Evolutionary conservation across 2,329 filamentous ascomycete species (phyloP), one percentile per base, ranked within the genome.

Genomic region (Diaporthe sp.): DNA sequence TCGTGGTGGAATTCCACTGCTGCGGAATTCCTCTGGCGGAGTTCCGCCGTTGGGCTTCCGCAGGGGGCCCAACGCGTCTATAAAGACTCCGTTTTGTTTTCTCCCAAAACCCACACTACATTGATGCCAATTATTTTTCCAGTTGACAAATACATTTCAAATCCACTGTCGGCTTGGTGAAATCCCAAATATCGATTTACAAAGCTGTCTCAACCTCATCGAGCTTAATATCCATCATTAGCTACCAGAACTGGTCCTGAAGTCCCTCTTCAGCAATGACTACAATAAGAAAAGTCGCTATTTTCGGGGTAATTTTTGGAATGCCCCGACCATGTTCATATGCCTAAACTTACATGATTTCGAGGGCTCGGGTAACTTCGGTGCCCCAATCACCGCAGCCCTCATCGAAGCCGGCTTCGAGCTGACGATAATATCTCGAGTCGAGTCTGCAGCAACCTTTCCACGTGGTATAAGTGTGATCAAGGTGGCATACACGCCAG

Each of bases 281-380:
- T 37, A 19, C 78, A 31, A 79, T 85, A 75, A 84, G 83, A 76
- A 87, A 83, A 77, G 80, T 87, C 57, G 82, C 82, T 17, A 62
- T 87, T 12, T 80, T 82, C 42, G 85, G 86, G 70, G 85, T 80
- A 74, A 62, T 78, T 76, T n/a, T n/a, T 15, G 51, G 42, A 25
- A 4, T 28, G 22, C 22, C 25, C 5, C 13, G 1, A 28, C 6
- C 51, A 25, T 4, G 19, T 19, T 3, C 22, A 12, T 13, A 44
- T 31, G 1, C 3, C 10, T 22, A 44, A 28, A 37, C 68, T 42
- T 17, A 57, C n/a, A 46, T 65, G 62, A 1, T 13, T 34, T 37
- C 53, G 67, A 69, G 79, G 79, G 83, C 10, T 79, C 82, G 1
- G 85, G 85, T 17, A 80, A 77, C 62, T 79, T 86, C 25, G 85